Base-by-base conservation (phyloP, 139 green algal genomes). In the Mesotaenium endlicherianum region DNA sequence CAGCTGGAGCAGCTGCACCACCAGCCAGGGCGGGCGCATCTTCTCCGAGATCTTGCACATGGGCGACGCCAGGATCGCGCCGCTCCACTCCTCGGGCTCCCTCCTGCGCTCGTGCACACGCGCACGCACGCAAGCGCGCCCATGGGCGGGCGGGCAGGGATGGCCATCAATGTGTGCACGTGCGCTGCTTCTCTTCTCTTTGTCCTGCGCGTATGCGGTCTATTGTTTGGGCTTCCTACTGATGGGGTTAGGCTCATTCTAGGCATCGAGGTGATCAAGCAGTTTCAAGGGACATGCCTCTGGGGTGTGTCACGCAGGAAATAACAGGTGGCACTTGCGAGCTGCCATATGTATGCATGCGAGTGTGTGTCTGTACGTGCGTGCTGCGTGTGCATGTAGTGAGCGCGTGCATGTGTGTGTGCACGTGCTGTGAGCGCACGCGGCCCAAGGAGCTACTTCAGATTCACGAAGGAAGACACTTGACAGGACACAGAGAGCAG, bases 1-100 rank as follows among this genome's bases (percentile, higher is more conserved):
- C n/a, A n/a, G n/a, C n/a, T n/a, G n/a, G n/a, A n/a, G n/a, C n/a
- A n/a, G n/a, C n/a, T n/a, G n/a, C n/a, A n/a, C 14, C 40, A 80
- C 14, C 55, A 80, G 31, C 71, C 71, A 80, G 55, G 67, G 14
- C 14, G 71, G 71, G 14, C 16, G 11, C 44, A 80, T 42, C 14
- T 76, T 38, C 14, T 36, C 47, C 8, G 57, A 16, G 17, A 86
- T 34, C 49, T 84, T 83, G 47, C 45, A 75, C 80, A 86, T 86
- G 40, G 80, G 80, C 47, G 80, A 42, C 6, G 49, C 0, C 16
- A 86, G 1, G 30, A 86, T 64, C n/a, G 30, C 71, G 17, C 80
- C 80, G 30, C 20, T 20, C 34, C 45, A 81, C 6, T 38, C 38
- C 49, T 78, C 74, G 20, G 70, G 69, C 5, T 70, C 30, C 11